Percentiles rank a stretch among this genome's conserved stretches.
Conservation (phyloP, 345 rosid genomes). For the Turnera subulata region DNA sequence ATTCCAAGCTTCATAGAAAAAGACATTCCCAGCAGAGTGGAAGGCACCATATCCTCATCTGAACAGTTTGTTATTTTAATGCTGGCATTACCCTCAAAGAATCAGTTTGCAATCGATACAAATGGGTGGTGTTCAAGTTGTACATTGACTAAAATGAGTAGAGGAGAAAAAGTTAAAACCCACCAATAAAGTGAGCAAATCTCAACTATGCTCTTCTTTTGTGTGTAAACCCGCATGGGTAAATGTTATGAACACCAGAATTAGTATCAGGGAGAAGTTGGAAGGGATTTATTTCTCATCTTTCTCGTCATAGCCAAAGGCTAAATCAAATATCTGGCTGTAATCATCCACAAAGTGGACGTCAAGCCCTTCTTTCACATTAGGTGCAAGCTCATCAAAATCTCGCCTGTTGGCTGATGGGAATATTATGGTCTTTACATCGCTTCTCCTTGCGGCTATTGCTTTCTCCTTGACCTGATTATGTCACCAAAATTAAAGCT, state of each 20-base stretch:
- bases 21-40: too few relatives aligned
- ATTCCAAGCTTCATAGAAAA: too few relatives aligned
- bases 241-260: too few relatives aligned
- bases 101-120: too few relatives aligned
- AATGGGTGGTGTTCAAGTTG: too few relatives aligned
- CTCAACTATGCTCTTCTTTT: too few relatives aligned
- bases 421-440: constrained; percentile 76
- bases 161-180: constrained; percentile 5
- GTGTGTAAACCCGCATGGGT: too few relatives aligned
- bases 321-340: constrained; percentile 57
- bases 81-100: too few relatives aligned
- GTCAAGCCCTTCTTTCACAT: constrained; percentile 88
- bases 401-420: constrained; percentile 92
- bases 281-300: constrained; percentile 11
- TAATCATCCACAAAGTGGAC: constrained; percentile 88
- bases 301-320: constrained; percentile 42
- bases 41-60: too few relatives aligned
- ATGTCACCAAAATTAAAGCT: not conserved
- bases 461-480: constrained; percentile 94
- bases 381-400: constrained; percentile 79
- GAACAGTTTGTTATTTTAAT: too few relatives aligned
- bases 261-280: constrained; percentile 20
- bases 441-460: constrained; percentile 87
- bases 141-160: too few relatives aligned
- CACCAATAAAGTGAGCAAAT: constrained; percentile 11